phyloP scores from a whole-genome alignment of 2,329 filamentous ascomycete species.

The Colletotrichum truncatum region DNA sequence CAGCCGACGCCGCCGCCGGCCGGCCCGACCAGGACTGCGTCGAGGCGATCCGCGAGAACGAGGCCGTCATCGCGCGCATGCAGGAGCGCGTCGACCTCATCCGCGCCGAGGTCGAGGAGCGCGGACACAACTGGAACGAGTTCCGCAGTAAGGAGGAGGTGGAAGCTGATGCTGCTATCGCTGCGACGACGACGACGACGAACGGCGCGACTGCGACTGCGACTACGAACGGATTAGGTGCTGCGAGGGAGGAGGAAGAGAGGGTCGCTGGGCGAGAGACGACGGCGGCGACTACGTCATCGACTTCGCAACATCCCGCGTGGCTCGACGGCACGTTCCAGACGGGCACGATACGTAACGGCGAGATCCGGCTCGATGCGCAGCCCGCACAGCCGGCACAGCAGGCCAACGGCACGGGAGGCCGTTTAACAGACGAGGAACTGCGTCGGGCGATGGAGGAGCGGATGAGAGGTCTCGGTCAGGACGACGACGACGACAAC shows the following conservation, averaged over 20 bases:
- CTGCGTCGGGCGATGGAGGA: conserved; percentile 64
- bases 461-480: conserved; percentile 56
- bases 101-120: conserved; percentile 68
- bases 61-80: conserved; percentile 74
- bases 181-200: conserved; percentile 5
- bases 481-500: conserved; percentile 53
- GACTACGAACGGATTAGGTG: conserved; percentile 31
- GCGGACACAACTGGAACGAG: conserved; percentile 66
- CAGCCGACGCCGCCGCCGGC: conserved; percentile 33
- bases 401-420: conserved; percentile 42
- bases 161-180: conserved; percentile 37
- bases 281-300: not conserved
- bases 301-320: conserved; percentile 47
- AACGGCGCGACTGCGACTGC: not conserved
- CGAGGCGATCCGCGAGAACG: conserved; percentile 79
- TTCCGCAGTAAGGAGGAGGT: conserved; percentile 59
- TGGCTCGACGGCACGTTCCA: conserved; percentile 74
- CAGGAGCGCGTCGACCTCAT: conserved; percentile 71
- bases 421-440: conserved; percentile 67
- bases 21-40: conserved; percentile 73
- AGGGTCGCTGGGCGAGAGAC: conserved; percentile 23
- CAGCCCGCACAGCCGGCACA: not conserved
- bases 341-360: conserved; percentile 64
- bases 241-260: conserved; percentile 22
- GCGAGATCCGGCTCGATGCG: conserved; percentile 56